Conservation (phyloP, 306 rosid species). For the Vachellia pachyceras region DNA sequence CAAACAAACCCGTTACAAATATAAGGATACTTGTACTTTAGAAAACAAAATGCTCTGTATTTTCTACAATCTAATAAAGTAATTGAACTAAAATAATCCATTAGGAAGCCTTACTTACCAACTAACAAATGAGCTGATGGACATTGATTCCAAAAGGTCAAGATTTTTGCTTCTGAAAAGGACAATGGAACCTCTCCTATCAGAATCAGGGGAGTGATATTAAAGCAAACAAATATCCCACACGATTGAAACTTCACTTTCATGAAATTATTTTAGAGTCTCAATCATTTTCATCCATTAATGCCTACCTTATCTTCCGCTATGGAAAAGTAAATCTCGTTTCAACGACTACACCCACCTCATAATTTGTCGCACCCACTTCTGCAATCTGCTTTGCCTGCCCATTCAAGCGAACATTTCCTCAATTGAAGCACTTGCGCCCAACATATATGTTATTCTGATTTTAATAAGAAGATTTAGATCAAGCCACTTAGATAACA, state of each 20-base stretch:
- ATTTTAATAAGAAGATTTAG: neutral
- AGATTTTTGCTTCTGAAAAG: neutral
- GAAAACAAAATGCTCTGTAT: too few species aligned
- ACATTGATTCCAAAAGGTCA: neutral
- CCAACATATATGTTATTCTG: neutral
- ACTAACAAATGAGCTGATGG: neutral
- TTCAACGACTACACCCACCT: neutral
- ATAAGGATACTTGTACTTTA: too few species aligned
- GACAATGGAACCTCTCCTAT: neutral
- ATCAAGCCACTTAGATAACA: neutral
- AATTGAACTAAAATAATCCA: neutral
- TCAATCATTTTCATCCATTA: neutral
- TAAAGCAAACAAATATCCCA: neutral
- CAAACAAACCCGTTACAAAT: too few species aligned
- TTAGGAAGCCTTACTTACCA: neutral
- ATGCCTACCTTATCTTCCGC: neutral
- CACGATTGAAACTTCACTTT: neutral
- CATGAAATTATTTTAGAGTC: neutral
- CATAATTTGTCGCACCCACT: neutral
- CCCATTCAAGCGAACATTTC: neutral
- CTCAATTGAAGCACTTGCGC: neutral
- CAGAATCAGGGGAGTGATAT: neutral
- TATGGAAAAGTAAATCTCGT: neutral
- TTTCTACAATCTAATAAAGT: neutral
- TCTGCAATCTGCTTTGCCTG: neutral